These are phyloP conservation scores for Monotropa hypopitys DNA, from an alignment of 179 eudicot genomes.

Conservation along the genomic window DNA sequence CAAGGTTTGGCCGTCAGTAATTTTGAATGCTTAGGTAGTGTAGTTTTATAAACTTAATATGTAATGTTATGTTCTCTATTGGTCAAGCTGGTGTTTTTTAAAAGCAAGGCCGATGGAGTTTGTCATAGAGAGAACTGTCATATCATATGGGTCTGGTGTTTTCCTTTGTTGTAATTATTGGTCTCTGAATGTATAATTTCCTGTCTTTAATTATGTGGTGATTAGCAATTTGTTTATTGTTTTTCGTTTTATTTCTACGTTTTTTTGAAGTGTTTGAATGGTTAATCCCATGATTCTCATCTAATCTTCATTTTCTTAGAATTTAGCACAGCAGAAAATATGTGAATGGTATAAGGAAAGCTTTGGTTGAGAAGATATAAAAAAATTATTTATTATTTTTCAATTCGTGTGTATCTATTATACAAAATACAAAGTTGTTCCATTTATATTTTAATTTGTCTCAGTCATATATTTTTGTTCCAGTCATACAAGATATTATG, in stretches of 20 bases:
- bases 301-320: too few relatives aligned
- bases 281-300: background rate
- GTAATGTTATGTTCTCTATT: background rate
- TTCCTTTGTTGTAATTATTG: background rate
- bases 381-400: too few relatives aligned
- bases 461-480: too few relatives aligned
- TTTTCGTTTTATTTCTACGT: background rate
- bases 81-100: conserved; percentile 10
- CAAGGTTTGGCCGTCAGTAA: background rate
- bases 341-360: too few relatives aligned
- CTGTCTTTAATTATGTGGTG: background rate
- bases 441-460: too few relatives aligned
- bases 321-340: too few relatives aligned
- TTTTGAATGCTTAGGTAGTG: background rate
- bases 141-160: background rate
- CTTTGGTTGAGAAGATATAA: too few relatives aligned
- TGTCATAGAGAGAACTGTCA: too few relatives aligned
- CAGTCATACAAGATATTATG: too few relatives aligned
- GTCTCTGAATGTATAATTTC: background rate
- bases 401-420: too few relatives aligned
- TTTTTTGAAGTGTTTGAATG: background rate
- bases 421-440: too few relatives aligned
- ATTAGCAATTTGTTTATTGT: background rate
- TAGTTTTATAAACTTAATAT: background rate
- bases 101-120: conserved; percentile 7